A percentile compares a stretch with the other conserved stretches of the same genome.
Evolutionary conservation across 2,329 filamentous ascomycete genomes (phyloP).

Genomic region (Cladosporium cucumerinum): DNA sequence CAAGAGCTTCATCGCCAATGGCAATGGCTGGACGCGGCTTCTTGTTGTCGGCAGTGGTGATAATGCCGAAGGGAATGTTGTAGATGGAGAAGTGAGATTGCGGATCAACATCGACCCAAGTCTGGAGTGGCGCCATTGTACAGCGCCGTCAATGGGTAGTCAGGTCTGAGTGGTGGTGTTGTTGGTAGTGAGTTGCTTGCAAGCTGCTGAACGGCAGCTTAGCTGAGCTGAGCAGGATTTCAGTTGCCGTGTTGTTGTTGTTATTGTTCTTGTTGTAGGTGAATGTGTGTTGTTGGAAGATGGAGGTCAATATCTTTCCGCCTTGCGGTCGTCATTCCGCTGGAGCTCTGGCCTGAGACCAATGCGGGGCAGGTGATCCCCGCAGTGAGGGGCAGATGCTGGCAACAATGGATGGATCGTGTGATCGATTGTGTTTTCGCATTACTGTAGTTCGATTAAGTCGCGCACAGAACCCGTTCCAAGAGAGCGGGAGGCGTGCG

Average conservation of each 20-base stretch:
- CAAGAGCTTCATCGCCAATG: conserved; percentile 69
- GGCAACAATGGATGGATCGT: not conserved
- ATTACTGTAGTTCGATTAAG: not conserved
- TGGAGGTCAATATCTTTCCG: conserved; percentile 11
- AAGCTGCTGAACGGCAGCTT: conserved; percentile 3
- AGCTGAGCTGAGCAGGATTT: not conserved
- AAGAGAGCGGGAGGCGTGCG: conserved; percentile 1
- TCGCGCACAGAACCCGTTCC: conserved; percentile 1
- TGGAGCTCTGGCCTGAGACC: conserved; percentile 7
- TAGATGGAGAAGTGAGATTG: conserved; percentile 69
- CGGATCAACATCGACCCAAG: conserved; percentile 59
- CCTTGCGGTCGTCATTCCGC: conserved; percentile 8
- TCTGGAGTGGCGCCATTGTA: conserved; percentile 39
- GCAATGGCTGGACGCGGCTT: conserved; percentile 65
- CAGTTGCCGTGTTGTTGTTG: not conserved
- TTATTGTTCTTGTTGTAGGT: not conserved
- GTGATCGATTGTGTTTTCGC: conserved; percentile 4
- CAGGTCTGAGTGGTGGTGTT: not conserved
- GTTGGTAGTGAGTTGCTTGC: not conserved
- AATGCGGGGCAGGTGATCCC: conserved; percentile 12
- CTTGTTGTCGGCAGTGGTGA: conserved; percentile 58
- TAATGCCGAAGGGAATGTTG: conserved; percentile 82
- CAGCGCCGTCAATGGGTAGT: conserved; percentile 11
- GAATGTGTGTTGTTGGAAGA: not conserved
- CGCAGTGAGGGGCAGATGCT: conserved; percentile 11